Evolutionary conservation across 805 yeast genomes (phyloP).

Genomic region (Saccharomycopsis fibuligera): DNA sequence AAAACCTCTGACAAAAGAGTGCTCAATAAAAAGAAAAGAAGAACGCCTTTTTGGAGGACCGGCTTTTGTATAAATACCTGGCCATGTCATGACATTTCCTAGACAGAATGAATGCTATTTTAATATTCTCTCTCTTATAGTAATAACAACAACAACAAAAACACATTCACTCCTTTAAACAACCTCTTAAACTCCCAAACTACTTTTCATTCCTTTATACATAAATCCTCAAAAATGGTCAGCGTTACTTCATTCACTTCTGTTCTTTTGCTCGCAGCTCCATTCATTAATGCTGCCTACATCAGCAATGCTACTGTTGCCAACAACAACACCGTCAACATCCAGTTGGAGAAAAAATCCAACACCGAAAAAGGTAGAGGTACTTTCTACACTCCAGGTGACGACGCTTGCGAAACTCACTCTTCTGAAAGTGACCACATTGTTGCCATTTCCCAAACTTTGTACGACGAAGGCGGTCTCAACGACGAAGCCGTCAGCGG

Average conservation of each 20-base stretch:
- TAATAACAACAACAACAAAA: no score
- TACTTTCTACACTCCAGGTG: conserved; percentile 36
- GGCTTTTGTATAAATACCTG: no score
- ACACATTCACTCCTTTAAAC: not conserved
- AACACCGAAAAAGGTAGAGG: conserved; percentile 31
- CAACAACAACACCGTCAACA: not conserved
- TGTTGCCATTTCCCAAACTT: conserved; percentile 42
- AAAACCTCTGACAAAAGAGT: no score
- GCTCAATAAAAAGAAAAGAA: no score
- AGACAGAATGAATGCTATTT: no score
- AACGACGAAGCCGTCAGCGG: conserved; percentile 36
- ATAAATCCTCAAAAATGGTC: no score
- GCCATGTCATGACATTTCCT: no score
- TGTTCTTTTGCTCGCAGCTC: not conserved
- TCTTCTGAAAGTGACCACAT: conserved; percentile 42
- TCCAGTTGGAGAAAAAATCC: not conserved
- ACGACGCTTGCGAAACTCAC: conserved; percentile 51
- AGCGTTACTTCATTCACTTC: not conserved
- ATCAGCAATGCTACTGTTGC: not conserved
- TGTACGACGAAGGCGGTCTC: conserved; percentile 32
- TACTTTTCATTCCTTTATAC: no score
- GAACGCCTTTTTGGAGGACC: no score
- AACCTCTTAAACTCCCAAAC: not conserved
- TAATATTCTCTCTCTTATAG: no score
- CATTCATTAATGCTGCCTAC: not conserved